Evolutionary conservation across 306 rosid genomes (phyloP).

Genomic region (Castanospermum australe): DNA sequence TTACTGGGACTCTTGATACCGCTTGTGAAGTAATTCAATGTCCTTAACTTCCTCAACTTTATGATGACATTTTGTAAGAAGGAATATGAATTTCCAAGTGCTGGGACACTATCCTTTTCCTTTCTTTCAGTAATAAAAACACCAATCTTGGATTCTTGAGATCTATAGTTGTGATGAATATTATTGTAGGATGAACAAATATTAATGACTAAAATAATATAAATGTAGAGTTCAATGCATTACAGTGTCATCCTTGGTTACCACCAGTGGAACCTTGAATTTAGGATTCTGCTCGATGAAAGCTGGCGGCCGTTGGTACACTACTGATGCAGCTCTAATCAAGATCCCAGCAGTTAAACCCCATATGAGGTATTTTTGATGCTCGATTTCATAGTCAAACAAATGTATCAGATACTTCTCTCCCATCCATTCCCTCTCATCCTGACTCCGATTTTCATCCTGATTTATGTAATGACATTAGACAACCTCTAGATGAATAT

Average conservation of each 20-base stretch:
- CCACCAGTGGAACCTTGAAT: conserved; percentile 60
- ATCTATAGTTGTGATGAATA: neutral
- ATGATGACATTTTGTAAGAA: neutral
- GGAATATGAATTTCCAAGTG: neutral
- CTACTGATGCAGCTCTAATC: conserved; percentile 88
- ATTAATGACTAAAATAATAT: neutral
- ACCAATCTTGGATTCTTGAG: neutral
- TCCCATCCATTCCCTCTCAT: conserved; percentile 96
- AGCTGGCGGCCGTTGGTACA: conserved; percentile 71
- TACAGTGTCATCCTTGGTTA: conserved; percentile 24
- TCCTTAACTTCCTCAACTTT: neutral
- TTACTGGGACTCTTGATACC: neutral
- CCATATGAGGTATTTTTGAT: conserved; percentile 74
- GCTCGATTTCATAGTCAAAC: conserved; percentile 64
- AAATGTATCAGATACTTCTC: conserved; percentile 73
- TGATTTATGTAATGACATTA: conserved; percentile 38
- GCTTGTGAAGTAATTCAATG: neutral
- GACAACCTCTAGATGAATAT: conserved; percentile 4
- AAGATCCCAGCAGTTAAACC: conserved; percentile 95
- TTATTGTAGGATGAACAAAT: neutral
- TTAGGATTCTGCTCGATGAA: conserved; percentile 83
- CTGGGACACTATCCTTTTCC: neutral
- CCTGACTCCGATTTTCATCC: conserved; percentile 78
- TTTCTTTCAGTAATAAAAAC: neutral
- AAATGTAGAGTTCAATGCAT: conserved; percentile 30